Base-by-base conservation (phyloP, 2,329 filamentous ascomycete genomes). In the Hymenoscyphus fructigenus region DNA sequence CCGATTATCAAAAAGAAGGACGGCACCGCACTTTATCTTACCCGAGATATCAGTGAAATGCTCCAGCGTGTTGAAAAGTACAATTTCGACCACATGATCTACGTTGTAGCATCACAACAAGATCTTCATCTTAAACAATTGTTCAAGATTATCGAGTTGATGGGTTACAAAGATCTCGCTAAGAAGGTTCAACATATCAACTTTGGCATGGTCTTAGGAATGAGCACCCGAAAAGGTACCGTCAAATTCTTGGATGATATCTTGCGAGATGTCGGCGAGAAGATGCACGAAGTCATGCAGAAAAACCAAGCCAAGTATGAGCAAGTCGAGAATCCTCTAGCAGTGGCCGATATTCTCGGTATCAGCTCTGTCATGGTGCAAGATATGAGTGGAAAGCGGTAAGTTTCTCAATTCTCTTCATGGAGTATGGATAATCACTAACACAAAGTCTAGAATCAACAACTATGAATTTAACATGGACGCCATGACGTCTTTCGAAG, bases 261-360 rank as follows among this genome's bases (percentile, higher is more conserved):
- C 71, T 82, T 93, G 64, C 83, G 85, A 50, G 91, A 93, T 71
- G 92, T 96, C 7, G 89, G 87, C 73, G 94, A 97, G 63, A 92
- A 93, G 79, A 99, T 99, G 95, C 94, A 98, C 82, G 92, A 97
- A 67, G 92, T 96, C 60, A 99, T 99, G 95, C 87, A 82, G 78
- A 90, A 90, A 81, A 98, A 98, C 78, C 84, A 91, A 73, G 83
- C 85, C 75, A 99, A 99, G 83, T 99, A 98, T 79, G 81, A 87
- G 64, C 93, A 97, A 78, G 89, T 99, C 23, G 91, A 89, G 74
- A 83, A 98, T 77, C 94, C 94, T 0, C 88, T 87, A 62, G 85
- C 86, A 62, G 91, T 89, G 10, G 93, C 95, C 67, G 95, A 98
- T 79, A 92, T 86, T 12, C 85, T 98, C 2, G 95, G 94, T 68